Base-by-base conservation (phyloP, 768 basidiomycete species). In the Dioszegia aurantiaca region DNA sequence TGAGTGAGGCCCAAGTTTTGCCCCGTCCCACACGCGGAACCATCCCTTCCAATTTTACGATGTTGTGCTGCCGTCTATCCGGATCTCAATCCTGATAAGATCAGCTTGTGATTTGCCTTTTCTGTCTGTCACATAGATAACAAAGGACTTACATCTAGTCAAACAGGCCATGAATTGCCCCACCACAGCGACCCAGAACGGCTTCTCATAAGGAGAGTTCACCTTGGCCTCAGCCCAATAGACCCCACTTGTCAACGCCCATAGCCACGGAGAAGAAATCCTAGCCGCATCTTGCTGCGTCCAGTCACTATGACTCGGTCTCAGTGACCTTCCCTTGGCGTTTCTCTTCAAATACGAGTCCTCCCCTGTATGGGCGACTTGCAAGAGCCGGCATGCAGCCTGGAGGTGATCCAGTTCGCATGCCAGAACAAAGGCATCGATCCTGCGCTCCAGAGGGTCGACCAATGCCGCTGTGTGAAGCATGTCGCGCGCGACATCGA, bases 241-340 rank as follows among this genome's bases (percentile, higher is more conserved):
- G 26, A 45, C 44, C 17, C 16, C 40, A n/a, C 44, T 45, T 23
- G 23, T 45, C 4, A 45, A 26, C 19, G 44, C 44, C 44, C 44
- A 45, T 14, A 45, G 12, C 44, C 44, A 45, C n/a, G 4, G 26
- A 14, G 23, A 9, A 8, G 44, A 45, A 3, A 45, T 12, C n/a
- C 26, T 4, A 4, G 8, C 26, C 9, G 26, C 44, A 42, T 42
- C 44, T 26, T 45, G 8, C 10, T 27, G 44, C 23, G 44, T 23
- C 44, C 44, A 27, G 3, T 24, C 11, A 6, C 44, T 24, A 19
- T 14, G 3, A 24, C 19, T 23, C 14, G 44, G 44, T 24, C 44
- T 4, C 11, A 24, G 19, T 5, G 44, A 27, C 44, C 10, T 42
- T n/a, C 40, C 33, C 33, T 14, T 33, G 6, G 8, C 33, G 14